A percentile compares a stretch with the other conserved stretches of the same genome.
phyloP scores from a whole-genome alignment of 2,329 filamentous ascomycete genomes.

The Epichloe brachyelytri region DNA sequence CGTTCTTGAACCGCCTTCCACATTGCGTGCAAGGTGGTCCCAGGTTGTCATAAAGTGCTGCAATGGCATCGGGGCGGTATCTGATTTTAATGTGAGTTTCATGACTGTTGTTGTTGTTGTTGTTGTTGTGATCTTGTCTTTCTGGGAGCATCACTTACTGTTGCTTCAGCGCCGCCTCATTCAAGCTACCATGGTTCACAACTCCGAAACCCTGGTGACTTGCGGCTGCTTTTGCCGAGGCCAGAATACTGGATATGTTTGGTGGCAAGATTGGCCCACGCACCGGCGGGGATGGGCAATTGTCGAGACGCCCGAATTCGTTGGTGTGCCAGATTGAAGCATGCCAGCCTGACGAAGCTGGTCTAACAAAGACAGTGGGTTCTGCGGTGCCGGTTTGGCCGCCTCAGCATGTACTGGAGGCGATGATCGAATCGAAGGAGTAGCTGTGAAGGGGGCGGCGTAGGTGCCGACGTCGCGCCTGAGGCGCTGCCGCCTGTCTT shows the following conservation, averaged over 20 bases:
- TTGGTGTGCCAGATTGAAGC: constrained; percentile 33
- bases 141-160: constrained; percentile 37
- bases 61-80: constrained; percentile 61
- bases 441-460: constrained; percentile 20
- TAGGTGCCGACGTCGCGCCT: constrained; percentile 30
- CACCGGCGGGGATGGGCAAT: constrained; percentile 17
- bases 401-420: constrained; percentile 29
- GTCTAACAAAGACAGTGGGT: constrained; percentile 50
- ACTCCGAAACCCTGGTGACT: constrained; percentile 16
- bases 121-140: constrained; percentile 12
- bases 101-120: constrained; percentile 10
- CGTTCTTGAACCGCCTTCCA: constrained; percentile 70
- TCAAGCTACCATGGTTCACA: constrained; percentile 44
- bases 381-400: constrained; percentile 19
- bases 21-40: constrained; percentile 86
- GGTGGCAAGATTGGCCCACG: constrained; percentile 20
- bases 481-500: constrained; percentile 37
- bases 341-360: constrained; percentile 57
- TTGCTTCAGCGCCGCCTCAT: constrained; percentile 53
- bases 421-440: constrained; percentile 34
- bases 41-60: constrained; percentile 64
- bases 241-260: constrained; percentile 24
- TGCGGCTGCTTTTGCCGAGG: constrained; percentile 18
- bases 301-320: constrained; percentile 23
- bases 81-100: constrained; percentile 16